These are phyloP conservation scores for Trichophyton schoenleinii DNA, from an alignment of 2,329 filamentous ascomycete genomes.

Conservation along the genomic window DNA sequence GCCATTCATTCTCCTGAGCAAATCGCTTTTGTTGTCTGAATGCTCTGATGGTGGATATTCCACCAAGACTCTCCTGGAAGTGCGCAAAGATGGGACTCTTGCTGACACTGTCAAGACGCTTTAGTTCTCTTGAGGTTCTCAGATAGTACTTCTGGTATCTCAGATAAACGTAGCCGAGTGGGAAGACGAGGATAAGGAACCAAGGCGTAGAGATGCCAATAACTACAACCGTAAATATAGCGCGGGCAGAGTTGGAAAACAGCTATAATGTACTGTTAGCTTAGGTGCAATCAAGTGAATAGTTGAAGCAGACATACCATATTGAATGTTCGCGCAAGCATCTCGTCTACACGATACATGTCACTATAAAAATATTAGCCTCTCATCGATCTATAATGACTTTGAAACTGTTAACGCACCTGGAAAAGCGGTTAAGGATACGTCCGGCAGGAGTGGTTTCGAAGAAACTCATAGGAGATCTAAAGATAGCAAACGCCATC, in stretches of 20 bases:
- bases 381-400: background rate
- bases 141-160: constrained; percentile 97
- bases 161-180: constrained; percentile 68
- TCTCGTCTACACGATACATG: constrained; percentile 64
- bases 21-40: constrained; percentile 84
- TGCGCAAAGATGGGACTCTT: constrained; percentile 95
- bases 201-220: constrained; percentile 70
- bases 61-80: constrained; percentile 92
- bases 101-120: constrained; percentile 87
- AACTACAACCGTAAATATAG: constrained; percentile 71
- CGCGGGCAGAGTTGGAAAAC: constrained; percentile 62
- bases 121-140: constrained; percentile 87
- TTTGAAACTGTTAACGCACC: constrained; percentile 38
- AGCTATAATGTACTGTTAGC: constrained; percentile 31
- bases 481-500: constrained; percentile 95
- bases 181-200: constrained; percentile 70
- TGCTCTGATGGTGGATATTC: constrained; percentile 87
- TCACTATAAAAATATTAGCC: constrained; percentile 27
- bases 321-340: constrained; percentile 92
- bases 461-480: constrained; percentile 97
- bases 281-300: constrained; percentile 17
- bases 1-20: constrained; percentile 89
- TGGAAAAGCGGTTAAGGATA: constrained; percentile 92
- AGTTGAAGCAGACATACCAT: constrained; percentile 48
- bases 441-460: constrained; percentile 94